Conservation (phyloP, 495 filamentous ascomycete species). For the Tuber calosporum region DNA sequence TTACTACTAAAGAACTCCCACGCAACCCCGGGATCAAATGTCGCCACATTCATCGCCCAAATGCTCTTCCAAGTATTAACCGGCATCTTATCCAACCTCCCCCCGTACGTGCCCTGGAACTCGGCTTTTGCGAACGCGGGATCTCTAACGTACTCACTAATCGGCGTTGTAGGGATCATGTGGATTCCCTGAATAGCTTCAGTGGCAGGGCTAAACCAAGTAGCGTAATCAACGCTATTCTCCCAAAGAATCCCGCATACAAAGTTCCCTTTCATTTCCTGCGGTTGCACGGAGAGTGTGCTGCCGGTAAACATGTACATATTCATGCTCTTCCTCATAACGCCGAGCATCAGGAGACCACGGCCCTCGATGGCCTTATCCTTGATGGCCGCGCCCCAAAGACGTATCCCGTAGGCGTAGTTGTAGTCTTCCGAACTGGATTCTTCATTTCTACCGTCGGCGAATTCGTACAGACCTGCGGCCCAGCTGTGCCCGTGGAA, state of each 20-base stretch:
- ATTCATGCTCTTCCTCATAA: constrained; percentile 61
- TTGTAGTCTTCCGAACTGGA: constrained; percentile 81
- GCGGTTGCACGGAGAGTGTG: constrained; percentile 66
- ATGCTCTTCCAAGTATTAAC: constrained; percentile 76
- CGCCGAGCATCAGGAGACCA: constrained; percentile 76
- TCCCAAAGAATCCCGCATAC: constrained; percentile 90
- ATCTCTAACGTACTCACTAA: constrained; percentile 57
- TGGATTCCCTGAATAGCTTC: constrained; percentile 90
- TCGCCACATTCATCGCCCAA: constrained; percentile 69
- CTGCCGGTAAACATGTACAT: constrained; percentile 72
- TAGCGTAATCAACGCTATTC: constrained; percentile 91
- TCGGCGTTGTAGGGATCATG: constrained; percentile 81
- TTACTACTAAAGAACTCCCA: constrained; percentile 64
- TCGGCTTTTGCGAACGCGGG: constrained; percentile 67
- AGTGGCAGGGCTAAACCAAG: constrained; percentile 76
- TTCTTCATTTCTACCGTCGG: constrained; percentile 86
- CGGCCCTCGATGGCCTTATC: constrained; percentile 75
- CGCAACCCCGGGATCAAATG: constrained; percentile 60
- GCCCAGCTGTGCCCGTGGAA: constrained; percentile 93
- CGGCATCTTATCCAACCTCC: constrained; percentile 37
- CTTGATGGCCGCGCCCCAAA: constrained; percentile 75
- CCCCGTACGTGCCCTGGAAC: constrained; percentile 64
- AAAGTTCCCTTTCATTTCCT: constrained; percentile 69
- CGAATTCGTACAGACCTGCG: constrained; percentile 74
- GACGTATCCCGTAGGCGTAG: constrained; percentile 81